These are phyloP conservation scores for Fusarium torulosum DNA, from an alignment of 2,329 filamentous ascomycete species.

Conservation along the genomic window DNA sequence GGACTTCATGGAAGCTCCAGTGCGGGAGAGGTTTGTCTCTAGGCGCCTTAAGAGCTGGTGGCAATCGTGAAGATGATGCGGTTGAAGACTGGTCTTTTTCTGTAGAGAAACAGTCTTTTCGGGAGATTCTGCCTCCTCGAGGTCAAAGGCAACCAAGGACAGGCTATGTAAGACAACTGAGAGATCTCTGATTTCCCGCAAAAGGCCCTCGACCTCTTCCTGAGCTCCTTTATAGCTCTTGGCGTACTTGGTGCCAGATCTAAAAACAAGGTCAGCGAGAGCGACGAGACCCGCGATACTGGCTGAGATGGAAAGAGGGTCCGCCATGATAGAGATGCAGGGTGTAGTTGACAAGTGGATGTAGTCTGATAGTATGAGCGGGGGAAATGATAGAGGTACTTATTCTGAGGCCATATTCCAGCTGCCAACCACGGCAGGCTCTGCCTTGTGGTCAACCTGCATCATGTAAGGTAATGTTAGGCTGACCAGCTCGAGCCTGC, in stretches of 20 bases:
- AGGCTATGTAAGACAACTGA: constrained; percentile 10
- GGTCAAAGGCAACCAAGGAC: neutral
- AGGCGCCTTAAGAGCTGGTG: neutral
- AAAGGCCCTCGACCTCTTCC: constrained; percentile 5
- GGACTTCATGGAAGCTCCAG: neutral
- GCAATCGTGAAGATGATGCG: neutral
- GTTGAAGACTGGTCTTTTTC: neutral
- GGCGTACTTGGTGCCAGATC: constrained; percentile 4
- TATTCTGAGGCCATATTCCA: neutral
- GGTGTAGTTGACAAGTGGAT: neutral
- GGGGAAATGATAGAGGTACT: neutral
- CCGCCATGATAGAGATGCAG: neutral
- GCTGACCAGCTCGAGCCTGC: too few species aligned
- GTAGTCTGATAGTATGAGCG: too few species aligned
- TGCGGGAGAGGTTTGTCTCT: neutral
- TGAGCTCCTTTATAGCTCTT: constrained; percentile 1
- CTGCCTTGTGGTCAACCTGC: constrained; percentile 1
- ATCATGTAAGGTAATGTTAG: neutral
- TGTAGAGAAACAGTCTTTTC: too few species aligned
- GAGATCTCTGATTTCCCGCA: constrained; percentile 4
- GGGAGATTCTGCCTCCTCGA: neutral
- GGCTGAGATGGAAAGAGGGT: constrained; percentile 19
- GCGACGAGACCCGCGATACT: constrained; percentile 28
- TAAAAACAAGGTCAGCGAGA: constrained; percentile 28
- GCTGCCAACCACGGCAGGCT: neutral